These are phyloP conservation scores for Salix arbutifolia DNA, from an alignment of 345 rosid genomes.

Conservation along the genomic window DNA sequence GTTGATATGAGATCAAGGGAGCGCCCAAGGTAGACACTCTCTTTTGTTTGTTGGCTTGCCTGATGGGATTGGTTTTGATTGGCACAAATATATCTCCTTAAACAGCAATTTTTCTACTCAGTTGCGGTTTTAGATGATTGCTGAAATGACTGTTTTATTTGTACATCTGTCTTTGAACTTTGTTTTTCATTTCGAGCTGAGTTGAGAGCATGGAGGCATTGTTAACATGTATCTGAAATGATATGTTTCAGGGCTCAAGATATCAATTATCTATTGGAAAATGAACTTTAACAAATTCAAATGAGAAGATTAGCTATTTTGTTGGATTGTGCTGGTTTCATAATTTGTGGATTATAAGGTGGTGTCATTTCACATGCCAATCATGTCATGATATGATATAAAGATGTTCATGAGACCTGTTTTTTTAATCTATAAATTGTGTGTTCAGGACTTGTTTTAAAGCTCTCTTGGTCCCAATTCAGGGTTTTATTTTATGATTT, in stretches of 20 bases:
- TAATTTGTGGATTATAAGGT: not conserved
- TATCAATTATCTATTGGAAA: not conserved
- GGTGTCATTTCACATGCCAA: not conserved
- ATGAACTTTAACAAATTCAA: not conserved
- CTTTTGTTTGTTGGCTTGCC: not conserved
- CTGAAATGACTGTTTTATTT: not conserved
- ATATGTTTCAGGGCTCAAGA: not conserved
- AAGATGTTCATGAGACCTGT: not conserved
- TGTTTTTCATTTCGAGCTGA: not conserved
- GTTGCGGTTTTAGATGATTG: not conserved
- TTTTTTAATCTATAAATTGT: not conserved
- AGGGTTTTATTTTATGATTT: not conserved
- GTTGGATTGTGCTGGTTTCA: not conserved
- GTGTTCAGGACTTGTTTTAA: not conserved
- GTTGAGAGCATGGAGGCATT: not conserved
- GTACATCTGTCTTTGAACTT: not conserved
- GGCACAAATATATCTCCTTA: not conserved
- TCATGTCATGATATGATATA: not conserved
- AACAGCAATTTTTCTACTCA: not conserved
- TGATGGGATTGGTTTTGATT: not conserved
- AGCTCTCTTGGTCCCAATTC: not conserved
- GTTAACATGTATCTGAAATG: not conserved
- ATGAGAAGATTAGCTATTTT: not conserved
- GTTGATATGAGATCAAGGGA: slow-evolving; percentile 34
- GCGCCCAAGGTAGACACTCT: slow-evolving; percentile 17